Base-by-base conservation (phyloP, 371 early-diverging fungal genomes). In the Mucor velutinosus region DNA sequence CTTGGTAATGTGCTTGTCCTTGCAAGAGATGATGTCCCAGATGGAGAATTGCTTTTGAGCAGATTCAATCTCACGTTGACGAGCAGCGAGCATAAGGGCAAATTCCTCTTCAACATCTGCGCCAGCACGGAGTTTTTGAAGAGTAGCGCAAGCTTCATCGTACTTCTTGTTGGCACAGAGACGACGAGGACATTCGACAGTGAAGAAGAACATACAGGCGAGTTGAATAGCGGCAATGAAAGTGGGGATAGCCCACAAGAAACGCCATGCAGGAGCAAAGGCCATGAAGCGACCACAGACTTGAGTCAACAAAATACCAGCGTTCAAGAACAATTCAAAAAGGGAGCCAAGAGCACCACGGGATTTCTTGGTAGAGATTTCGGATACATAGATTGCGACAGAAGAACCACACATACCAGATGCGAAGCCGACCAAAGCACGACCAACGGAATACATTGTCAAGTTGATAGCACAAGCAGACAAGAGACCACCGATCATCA, bases 401-500 rank as follows among this genome's bases (percentile, higher is more conserved):
- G 77, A 79, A n/a, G 82, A 77, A 15, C 82, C 82, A 14, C 72
- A 76, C 78, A 89, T 84, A 23, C 97, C 98, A 45, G 90, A 85
- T 8, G 89, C 96, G 57, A 97, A 59, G 51, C 99, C 99, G 32
- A 89, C 87, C 33, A 97, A 62, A 66, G 95, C 85, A 49, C 99
- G 86, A n/a, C 96, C 98, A n/a, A 87, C 45, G 37, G 78, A 71
- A 56, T 82, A 82, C 83, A 82, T 82, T 58, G 66, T 72, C 60
- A 77, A 39, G 30, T 82, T 80, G 39, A 77, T 71, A 4, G 83
- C 63, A 19, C 65, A 65, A 43, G 78, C 75, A 45, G 83, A 82
- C 14, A 82, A 49, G 14, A 82, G 62, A 47, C 78, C 78, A 59
- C 83, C 83, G 32, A 76, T 5, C 7, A 80, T 72, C 64, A 78